These are phyloP conservation scores for Termitomyces heimii DNA, from an alignment of 768 basidiomycete species.

Conservation along the genomic window DNA sequence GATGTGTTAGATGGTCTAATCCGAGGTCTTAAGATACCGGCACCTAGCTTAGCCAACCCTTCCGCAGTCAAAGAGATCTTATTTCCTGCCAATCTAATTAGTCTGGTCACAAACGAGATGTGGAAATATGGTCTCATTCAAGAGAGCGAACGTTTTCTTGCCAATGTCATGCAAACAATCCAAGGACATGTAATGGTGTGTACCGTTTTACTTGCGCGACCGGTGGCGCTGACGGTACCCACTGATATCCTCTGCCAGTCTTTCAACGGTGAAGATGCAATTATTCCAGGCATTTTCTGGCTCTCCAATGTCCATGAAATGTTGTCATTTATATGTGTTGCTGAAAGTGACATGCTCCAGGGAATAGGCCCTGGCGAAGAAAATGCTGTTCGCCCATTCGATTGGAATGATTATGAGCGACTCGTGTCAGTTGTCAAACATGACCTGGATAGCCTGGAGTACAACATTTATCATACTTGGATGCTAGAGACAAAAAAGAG, in stretches of 20 bases:
- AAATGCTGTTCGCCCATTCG: slow-evolving; percentile 84
- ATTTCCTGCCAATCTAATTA: slow-evolving; percentile 98
- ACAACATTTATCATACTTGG: slow-evolving; percentile 99
- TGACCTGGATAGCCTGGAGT: slow-evolving; percentile 96
- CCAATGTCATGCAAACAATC: slow-evolving; percentile 97
- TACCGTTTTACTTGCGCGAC: slow-evolving; percentile 12
- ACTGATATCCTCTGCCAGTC: slow-evolving; percentile 43
- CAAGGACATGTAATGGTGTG: slow-evolving; percentile 97
- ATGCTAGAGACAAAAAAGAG: slow-evolving; percentile 98
- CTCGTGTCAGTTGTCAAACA: slow-evolving; percentile 98
- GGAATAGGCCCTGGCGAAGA: slow-evolving; percentile 97
- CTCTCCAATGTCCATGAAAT: slow-evolving; percentile 99
- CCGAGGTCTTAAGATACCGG: slow-evolving; percentile 88
- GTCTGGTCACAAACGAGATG: slow-evolving; percentile 99
- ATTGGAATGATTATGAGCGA: slow-evolving; percentile 96
- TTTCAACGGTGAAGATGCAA: slow-evolving; percentile 90
- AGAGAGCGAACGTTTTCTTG: slow-evolving; percentile 96
- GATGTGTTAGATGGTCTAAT: slow-evolving; percentile 90
- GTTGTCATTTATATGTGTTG: slow-evolving; percentile 97
- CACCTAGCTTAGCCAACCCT: slow-evolving; percentile 83
- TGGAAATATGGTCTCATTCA: slow-evolving; percentile 98
- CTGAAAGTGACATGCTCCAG: slow-evolving; percentile 98
- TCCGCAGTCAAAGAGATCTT: slow-evolving; percentile 96
- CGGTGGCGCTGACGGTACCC: background rate
- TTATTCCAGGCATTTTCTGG: slow-evolving; percentile 98